A percentile compares a stretch with the other conserved stretches of the same genome.
Evolutionary conservation across 2,329 filamentous ascomycete genomes (phyloP).

Genomic region (Cladophialophora yegresii): DNA sequence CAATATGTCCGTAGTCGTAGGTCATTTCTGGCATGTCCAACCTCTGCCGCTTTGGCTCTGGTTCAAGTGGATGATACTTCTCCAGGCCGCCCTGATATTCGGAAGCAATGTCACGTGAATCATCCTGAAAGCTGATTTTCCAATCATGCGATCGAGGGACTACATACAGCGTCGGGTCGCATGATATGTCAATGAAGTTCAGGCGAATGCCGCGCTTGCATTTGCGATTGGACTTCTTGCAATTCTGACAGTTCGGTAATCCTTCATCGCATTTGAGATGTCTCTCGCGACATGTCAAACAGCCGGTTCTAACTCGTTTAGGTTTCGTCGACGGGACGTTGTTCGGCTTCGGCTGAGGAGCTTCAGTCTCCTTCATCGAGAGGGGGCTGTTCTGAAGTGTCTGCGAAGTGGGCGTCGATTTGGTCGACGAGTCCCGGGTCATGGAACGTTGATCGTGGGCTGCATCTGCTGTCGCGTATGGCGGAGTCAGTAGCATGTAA

Average conservation of each 20-base stretch:
- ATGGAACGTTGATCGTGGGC: conserved; percentile 26
- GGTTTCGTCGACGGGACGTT: conserved; percentile 57
- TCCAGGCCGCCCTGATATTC: conserved; percentile 80
- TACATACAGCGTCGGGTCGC: conserved; percentile 62
- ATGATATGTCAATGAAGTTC: conserved; percentile 86
- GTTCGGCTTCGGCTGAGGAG: conserved; percentile 25
- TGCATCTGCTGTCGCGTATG: conserved; percentile 32
- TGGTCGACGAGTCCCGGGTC: conserved; percentile 31
- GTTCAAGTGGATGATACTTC: conserved; percentile 65
- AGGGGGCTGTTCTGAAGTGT: conserved; percentile 32
- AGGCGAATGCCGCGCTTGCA: conserved; percentile 85
- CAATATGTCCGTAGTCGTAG: conserved; percentile 42
- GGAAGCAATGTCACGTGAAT: conserved; percentile 85
- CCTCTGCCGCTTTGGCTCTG: conserved; percentile 41
- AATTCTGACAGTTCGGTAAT: conserved; percentile 69
- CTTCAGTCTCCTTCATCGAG: conserved; percentile 33
- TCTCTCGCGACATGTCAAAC: conserved; percentile 82
- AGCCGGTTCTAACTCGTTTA: conserved; percentile 86
- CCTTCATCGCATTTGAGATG: conserved; percentile 91
- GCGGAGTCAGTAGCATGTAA: conserved; percentile 30
- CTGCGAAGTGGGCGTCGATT: conserved; percentile 33
- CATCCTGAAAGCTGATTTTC: conserved; percentile 78
- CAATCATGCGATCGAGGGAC: conserved; percentile 66
- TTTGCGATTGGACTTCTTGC: conserved; percentile 78
- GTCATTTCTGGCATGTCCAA: conserved; percentile 32